A percentile compares a stretch with the other conserved stretches of the same genome.
Conservation (phyloP, 345 rosid genomes). For the Populus simonii region DNA sequence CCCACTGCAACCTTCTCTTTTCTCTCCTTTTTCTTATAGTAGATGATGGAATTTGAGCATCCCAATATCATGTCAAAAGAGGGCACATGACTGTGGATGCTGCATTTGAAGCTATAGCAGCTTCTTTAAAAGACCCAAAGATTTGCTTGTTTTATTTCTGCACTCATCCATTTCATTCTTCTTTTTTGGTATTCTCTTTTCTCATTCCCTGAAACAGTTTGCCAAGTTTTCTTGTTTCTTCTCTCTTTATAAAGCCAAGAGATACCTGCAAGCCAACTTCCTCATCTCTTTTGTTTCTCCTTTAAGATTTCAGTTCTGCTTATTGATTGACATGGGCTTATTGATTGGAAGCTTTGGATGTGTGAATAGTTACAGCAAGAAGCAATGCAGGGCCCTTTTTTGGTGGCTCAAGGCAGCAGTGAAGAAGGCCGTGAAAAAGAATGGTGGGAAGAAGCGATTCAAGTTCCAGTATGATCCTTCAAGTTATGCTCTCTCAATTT, state of each 20-base stretch:
- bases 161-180: not conserved
- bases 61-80: constrained; percentile 38
- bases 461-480: constrained; percentile 90
- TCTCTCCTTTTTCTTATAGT: not conserved
- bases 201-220: not conserved
- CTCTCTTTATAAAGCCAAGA: not conserved
- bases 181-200: not conserved
- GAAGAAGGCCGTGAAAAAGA: constrained; percentile 40
- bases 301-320: not conserved
- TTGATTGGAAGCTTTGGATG: constrained; percentile 10
- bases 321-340: constrained; percentile 8
- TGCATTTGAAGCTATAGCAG: constrained; percentile 31
- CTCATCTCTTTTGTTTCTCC: not conserved
- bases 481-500: constrained; percentile 64
- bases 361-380: constrained; percentile 27
- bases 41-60: constrained; percentile 53
- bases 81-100: constrained; percentile 20
- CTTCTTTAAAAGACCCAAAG: constrained; percentile 33
- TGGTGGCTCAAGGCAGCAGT: constrained; percentile 53
- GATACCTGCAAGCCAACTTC: not conserved
- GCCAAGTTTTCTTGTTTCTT: not conserved
- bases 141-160: constrained; percentile 10
- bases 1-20: constrained; percentile 18
- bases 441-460: constrained; percentile 27
- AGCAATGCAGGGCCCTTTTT: constrained; percentile 42